Conservation (phyloP, 306 rosid species). For the Acmispon strigosus region DNA sequence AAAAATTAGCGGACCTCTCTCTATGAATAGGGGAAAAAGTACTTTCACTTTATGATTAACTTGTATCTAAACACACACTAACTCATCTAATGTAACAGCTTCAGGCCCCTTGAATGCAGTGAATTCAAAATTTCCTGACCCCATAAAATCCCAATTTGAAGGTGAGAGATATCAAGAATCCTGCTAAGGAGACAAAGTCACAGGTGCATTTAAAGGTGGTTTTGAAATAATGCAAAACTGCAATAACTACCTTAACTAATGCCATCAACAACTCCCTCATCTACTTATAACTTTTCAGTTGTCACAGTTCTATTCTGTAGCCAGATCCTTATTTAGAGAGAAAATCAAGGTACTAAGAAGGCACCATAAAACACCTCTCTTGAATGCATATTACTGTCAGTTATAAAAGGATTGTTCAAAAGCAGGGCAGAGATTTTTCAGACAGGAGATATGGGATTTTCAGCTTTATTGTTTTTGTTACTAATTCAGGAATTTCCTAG, state of each 20-base stretch:
- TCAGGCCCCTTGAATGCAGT: too few species aligned
- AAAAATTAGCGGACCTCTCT: too few species aligned
- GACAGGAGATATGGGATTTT: slow-evolving; percentile 7
- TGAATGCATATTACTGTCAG: slow-evolving; percentile 12
- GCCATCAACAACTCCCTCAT: slow-evolving; percentile 24
- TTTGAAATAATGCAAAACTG: slow-evolving; percentile 5
- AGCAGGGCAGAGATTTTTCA: slow-evolving; percentile 15
- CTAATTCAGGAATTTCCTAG: neutral
- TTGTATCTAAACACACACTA: too few species aligned
- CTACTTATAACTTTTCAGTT: neutral
- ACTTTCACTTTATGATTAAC: too few species aligned
- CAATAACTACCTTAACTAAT: slow-evolving; percentile 9
- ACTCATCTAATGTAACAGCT: too few species aligned
- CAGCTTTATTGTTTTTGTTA: slow-evolving; percentile 12
- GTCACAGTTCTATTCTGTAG: neutral
- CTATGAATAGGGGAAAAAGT: too few species aligned
- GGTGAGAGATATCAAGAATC: neutral
- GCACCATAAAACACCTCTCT: slow-evolving; percentile 8
- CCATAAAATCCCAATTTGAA: neutral
- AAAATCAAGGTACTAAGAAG: slow-evolving; percentile 22
- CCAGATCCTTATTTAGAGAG: neutral
- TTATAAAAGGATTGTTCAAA: slow-evolving; percentile 16
- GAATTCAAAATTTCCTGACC: too few species aligned
- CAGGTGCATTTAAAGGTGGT: slow-evolving; percentile 24
- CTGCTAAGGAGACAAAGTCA: slow-evolving; percentile 16